A percentile compares a stretch with the other conserved stretches of the same genome.
These are phyloP conservation scores for Aspergillus unguis DNA, from an alignment of 2,329 filamentous ascomycete genomes.

Conservation along the genomic window DNA sequence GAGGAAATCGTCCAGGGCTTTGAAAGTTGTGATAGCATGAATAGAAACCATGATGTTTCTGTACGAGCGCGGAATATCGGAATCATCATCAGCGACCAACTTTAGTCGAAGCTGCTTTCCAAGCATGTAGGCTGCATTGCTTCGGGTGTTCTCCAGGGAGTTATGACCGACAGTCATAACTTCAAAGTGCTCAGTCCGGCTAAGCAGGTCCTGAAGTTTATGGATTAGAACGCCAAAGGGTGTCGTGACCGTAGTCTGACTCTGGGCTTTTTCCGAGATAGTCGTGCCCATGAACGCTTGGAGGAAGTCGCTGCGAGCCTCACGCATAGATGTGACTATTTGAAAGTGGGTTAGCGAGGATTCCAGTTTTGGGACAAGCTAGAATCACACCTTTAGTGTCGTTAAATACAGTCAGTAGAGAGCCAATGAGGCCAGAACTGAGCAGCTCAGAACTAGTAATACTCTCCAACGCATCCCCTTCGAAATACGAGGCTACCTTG, in stretches of 20 bases:
- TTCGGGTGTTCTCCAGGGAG: constrained; percentile 82
- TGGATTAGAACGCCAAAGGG: constrained; percentile 87
- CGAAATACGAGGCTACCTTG: constrained; percentile 77
- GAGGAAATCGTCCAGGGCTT: constrained; percentile 91
- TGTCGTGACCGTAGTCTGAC: constrained; percentile 66
- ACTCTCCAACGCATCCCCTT: constrained; percentile 82
- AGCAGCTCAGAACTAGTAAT: constrained; percentile 94
- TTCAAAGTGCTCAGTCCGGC: constrained; percentile 96
- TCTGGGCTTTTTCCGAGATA: constrained; percentile 58
- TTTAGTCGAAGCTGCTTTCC: constrained; percentile 92
- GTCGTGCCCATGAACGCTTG: constrained; percentile 85
- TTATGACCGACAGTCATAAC: constrained; percentile 94
- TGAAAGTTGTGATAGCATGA: constrained; percentile 96
- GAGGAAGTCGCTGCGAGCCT: constrained; percentile 78
- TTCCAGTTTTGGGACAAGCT: neutral
- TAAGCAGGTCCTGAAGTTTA: constrained; percentile 93
- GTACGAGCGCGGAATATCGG: constrained; percentile 82
- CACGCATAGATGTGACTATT: constrained; percentile 27
- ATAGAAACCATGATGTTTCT: constrained; percentile 98
- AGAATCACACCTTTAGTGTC: constrained; percentile 53
- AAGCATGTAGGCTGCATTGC: constrained; percentile 90
- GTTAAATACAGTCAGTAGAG: constrained; percentile 77
- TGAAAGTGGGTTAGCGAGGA: neutral
- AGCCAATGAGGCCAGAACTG: constrained; percentile 82
- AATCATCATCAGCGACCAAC: constrained; percentile 79